Evolutionary conservation across 208 protist species (phyloP), one percentile per base, ranked within the genome.

Genomic region (Acanthamoeba healyi): DNA sequence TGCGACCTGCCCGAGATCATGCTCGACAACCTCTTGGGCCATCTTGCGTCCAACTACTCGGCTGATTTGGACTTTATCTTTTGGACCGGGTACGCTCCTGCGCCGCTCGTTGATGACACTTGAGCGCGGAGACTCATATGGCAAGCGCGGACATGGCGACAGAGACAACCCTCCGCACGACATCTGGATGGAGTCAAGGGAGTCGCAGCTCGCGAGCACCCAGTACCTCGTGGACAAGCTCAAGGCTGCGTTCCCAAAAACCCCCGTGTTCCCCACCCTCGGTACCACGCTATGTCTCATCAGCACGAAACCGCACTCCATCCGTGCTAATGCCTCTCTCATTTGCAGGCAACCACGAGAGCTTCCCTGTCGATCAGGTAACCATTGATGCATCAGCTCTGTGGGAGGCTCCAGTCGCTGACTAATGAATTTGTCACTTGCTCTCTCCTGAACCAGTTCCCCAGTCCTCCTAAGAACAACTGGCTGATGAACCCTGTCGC

Each of bases 31-130:
- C 42, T 88, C 46, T 26, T 88, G 40, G 12, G 49, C 1, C 70
- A 81, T 38, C 70, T 81, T 46, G 79, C 29, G 10, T 42, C 79
- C 79, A 88, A 65, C 46, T 42, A 88, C 79, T 63, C 79, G 17
- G 26, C 79, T 22, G 44, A 88, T 34, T 46, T 88, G 3, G 79
- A 88, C 49, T 88, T 88, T 32, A 88, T 88, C 79, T 36, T 88
- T 42, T 88, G 79, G 79, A 88, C 79, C n/a, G 79, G 79, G 79
- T 88, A 61, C 26, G 49, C n/a, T n/a, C n/a, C n/a, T n/a, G n/a
- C n/a, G n/a, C n/a, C n/a, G n/a, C n/a, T n/a, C n/a, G n/a, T n/a
- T n/a, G n/a, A n/a, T 26, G 22, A 61, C 22, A 61, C 22, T 61
- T 22, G 14, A 17, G 0, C n/a, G 61, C 9, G 54, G 22, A n/a